Base-by-base conservation (phyloP, 1,284 basidiomycete genomes). In the Cystobasidiaceae sp. region DNA sequence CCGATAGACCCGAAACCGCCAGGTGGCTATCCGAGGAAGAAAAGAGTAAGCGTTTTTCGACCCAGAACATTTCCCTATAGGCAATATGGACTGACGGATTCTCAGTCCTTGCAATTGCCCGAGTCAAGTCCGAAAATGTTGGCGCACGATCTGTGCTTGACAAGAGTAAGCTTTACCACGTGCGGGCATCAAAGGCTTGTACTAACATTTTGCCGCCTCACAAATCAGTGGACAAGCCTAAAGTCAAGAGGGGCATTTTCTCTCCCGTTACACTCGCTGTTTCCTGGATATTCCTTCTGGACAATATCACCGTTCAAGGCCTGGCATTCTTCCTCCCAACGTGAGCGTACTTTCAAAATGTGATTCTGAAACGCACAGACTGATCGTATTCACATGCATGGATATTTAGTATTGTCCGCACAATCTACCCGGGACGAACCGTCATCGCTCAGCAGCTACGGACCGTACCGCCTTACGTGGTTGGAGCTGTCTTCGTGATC, bases 71-170 rank as follows among this genome's bases (percentile, higher is more conserved):
- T 17, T 23, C 23, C 5, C 54, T 56, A 13, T 27, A 52, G 25
- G 33, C 54, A 39, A 17, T 63, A 44, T 33, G 57, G 58, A 39
- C 43, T 51, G 7, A 30, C 49, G n/a, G 70, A 2, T 27, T 39
- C 37, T 43, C 23, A 56, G 70, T 67, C 49, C 69, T 71, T 13
- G 67, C 67, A 19, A 69, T 66, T 28, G 68, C 68, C 21, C 71
- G 72, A 4, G 62, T 72, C 55, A 77, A 79, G 71, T 73, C 74
- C 1, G 78, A 79, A 61, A 78, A 75, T 50, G 72, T 75, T 23
- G 75, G 76, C 4, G 56, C 69, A 9, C 70, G 67, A 9, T 70
- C 71, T 4, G 74, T 75, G 5, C 65, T 76, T 50, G 76, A 77
- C 65, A 67, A 67, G 59, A 56, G n/a, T n/a, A n/a, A n/a, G n/a